Conservation (phyloP, 2,329 filamentous ascomycete genomes). For the Parastagonospora avenae region DNA sequence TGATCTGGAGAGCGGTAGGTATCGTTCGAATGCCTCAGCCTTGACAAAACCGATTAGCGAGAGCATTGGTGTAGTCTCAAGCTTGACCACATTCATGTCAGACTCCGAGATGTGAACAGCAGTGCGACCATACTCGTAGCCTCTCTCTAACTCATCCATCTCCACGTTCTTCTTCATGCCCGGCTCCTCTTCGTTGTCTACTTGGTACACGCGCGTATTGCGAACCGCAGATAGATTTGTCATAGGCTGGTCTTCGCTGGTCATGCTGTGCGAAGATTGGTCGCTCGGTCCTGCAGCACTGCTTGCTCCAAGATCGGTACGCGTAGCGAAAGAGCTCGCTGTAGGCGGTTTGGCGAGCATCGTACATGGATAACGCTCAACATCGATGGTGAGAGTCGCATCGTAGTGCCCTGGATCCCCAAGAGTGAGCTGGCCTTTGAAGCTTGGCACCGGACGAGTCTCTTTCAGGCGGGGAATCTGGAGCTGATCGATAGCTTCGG, state of each 20-base stretch:
- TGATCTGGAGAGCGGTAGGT: conserved; percentile 81
- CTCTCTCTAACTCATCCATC: conserved; percentile 84
- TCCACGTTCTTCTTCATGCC: conserved; percentile 83
- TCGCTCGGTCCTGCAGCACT: conserved; percentile 54
- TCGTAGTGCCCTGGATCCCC: conserved; percentile 77
- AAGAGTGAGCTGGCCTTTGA: conserved; percentile 78
- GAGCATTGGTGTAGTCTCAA: conserved; percentile 76
- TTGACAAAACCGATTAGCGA: conserved; percentile 88
- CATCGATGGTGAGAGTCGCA: conserved; percentile 77
- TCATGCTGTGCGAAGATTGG: conserved; percentile 59
- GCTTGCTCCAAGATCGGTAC: conserved; percentile 48
- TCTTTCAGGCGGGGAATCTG: conserved; percentile 76
- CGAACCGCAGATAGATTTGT: conserved; percentile 70
- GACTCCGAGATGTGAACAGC: conserved; percentile 87
- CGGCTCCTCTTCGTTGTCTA: conserved; percentile 74
- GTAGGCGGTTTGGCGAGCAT: conserved; percentile 75
- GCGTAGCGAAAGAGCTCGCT: conserved; percentile 75
- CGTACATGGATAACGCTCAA: conserved; percentile 89
- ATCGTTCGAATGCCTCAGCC: conserved; percentile 77
- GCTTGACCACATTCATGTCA: conserved; percentile 85
- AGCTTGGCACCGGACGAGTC: conserved; percentile 76
- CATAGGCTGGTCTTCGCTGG: conserved; percentile 45
- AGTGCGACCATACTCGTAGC: conserved; percentile 91
- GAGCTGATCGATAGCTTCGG: conserved; percentile 81
- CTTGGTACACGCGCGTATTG: conserved; percentile 77